Base-by-base conservation (phyloP, 2,329 filamentous ascomycete genomes). In the Claviceps arundinis region DNA sequence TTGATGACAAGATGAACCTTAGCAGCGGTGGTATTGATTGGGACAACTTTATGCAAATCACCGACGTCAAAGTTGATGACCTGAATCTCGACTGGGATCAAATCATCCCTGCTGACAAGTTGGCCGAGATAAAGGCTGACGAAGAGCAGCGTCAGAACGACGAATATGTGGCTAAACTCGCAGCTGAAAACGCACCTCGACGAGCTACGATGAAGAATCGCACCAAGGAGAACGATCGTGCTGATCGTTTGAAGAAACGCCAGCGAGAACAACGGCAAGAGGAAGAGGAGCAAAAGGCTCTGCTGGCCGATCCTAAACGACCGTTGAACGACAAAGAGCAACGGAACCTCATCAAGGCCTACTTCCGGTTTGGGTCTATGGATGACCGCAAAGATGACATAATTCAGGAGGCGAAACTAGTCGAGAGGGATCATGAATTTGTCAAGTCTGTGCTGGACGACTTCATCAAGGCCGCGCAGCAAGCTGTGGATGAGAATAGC, bases 1-100 rank as follows among this genome's bases (percentile, higher is more conserved):
- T 96, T 52, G 87, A 91, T 22, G 89, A 95, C 67, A 89, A 90
- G 64, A 89, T 97, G 64, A 82, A 82, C 54, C 87, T 95, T 44
- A 95, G 90, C 54, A 93, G 91, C 62, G 94, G 93, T 62, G 93
- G 78, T 52, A 82, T 82, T 48, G 78, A 82, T 59, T 82, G 93
- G 71, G 91, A 96, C 64, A 95, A 95, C 56, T 98, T 97, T 68
- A 83, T 98, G 72, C 89, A 97, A 64, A 95, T 95, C 62, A 96
- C 93, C 1, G 93, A 98, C 67, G 91, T 97, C 68, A 97, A 97
- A 70, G 87, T 97, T 24, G 87, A 97, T 54, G 78, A 82, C 49
- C 72, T 81, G 48, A 71, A 73, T 57, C 82, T 97, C 26, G 89
- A 94, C 59, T 98, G 93, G 93, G 93, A 98, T 61, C 87, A 97